Evolutionary conservation across 345 rosid species (phyloP), one percentile per base, ranked within the genome.

Genomic region (Ceriops tagal): DNA sequence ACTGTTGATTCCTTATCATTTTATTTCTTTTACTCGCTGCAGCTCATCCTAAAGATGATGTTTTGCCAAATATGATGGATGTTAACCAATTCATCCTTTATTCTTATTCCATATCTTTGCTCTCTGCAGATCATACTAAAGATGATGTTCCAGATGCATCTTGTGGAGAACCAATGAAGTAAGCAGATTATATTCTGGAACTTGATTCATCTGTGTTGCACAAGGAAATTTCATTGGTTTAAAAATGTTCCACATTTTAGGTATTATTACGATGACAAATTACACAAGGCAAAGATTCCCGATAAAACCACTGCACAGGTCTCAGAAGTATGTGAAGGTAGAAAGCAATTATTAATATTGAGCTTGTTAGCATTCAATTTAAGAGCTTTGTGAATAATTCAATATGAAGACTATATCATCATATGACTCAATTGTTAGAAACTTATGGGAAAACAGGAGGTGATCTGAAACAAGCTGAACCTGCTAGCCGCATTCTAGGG

Each of bases 161-260:
- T 59, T 68, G 64, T 15, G 69, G 75, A 46, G 83, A 82, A 65
- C 58, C 80, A 58, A 57, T 18, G 32, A 82, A 71, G 96, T 92
- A 74, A 69, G 96, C 19, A 43, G 16, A 43, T 43, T 43, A 13
- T 39, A 13, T 67, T 67, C n/a, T 69, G 31, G 20, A 62, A 69
- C 64, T 46, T 69, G 60, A 26, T 5, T 62, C 30, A 35, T 71
- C 65, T 62, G 4, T 57, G 51, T 49, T 67, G 27, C 65, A 13
- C 35, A 35, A 51, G 34, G 4, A 47, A 34, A 13, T 31, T 53
- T 46, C n/a, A 27, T 22, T 27, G 21, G 11, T 22, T 5, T 19
- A 6, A 8, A 0, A 26, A 16, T 60, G 59, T 27, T 4, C 62
- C 65, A 70, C 39, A 19, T 71, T 79, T 73, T 31, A 74, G 90